These are phyloP conservation scores for Coffea humblotiana DNA, from an alignment of 305 asterid genomes.

Conservation along the genomic window DNA sequence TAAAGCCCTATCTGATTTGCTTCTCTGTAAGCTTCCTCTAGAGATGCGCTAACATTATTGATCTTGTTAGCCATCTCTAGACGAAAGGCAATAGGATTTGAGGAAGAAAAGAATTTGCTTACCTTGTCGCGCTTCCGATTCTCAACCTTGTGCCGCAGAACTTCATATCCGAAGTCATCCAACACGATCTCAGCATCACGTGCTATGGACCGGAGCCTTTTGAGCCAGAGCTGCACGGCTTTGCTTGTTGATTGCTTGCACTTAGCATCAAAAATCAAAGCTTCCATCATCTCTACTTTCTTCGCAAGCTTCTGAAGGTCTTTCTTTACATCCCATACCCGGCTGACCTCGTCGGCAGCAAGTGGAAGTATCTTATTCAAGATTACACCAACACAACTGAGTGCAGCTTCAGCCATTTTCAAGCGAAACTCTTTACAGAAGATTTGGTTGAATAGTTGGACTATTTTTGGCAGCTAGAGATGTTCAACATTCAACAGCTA, in stretches of 20 bases:
- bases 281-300: constrained; percentile 6
- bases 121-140: constrained; percentile 19
- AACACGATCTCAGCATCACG: too few relatives aligned
- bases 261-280: constrained; percentile 6
- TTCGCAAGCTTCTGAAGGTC: not conserved
- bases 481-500: too few relatives aligned
- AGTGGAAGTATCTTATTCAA: not conserved
- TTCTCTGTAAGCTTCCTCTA: constrained; percentile 16
- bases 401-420: constrained; percentile 5
- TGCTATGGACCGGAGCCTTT: too few relatives aligned
- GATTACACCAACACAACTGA: not conserved
- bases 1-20: constrained; percentile 18
- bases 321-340: not conserved
- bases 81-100: constrained; percentile 21
- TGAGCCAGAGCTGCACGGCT: constrained; percentile 1
- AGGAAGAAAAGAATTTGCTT: constrained; percentile 21
- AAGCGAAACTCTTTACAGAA: too few relatives aligned
- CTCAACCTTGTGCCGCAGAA: too few relatives aligned
- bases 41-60: constrained; percentile 2
- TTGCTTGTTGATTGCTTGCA: not conserved
- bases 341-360: not conserved
- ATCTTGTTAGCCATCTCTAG: constrained; percentile 18
- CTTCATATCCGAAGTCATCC: too few relatives aligned
- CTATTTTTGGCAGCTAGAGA: too few relatives aligned
- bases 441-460: too few relatives aligned